Conservation (phyloP, 257 asterid genomes). For the Perilla frutescens region DNA sequence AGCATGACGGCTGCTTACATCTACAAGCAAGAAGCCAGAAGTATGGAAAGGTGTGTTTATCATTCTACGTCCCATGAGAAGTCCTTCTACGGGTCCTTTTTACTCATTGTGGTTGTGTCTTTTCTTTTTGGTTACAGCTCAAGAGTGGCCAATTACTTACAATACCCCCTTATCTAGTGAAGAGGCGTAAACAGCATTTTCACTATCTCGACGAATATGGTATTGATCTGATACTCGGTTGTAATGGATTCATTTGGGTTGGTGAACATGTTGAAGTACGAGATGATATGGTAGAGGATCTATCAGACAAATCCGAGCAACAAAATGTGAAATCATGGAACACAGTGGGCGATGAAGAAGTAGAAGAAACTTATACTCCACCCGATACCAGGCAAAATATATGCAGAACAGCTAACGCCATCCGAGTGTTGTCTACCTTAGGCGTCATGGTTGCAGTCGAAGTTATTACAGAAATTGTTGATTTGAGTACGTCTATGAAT, state of each 20-base stretch:
- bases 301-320: slow-evolving; percentile 51
- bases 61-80: not conserved
- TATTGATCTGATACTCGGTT: slow-evolving; percentile 84
- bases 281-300: slow-evolving; percentile 71
- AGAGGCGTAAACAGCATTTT: slow-evolving; percentile 90
- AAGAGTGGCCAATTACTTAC: slow-evolving; percentile 80
- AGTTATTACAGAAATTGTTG: slow-evolving; percentile 54
- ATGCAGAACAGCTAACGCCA: slow-evolving; percentile 84
- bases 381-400: slow-evolving; percentile 66
- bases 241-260: slow-evolving; percentile 92
- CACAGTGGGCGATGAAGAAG: slow-evolving; percentile 37
- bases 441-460: slow-evolving; percentile 77
- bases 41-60: slow-evolving; percentile 81
- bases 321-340: slow-evolving; percentile 40
- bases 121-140: slow-evolving; percentile 55
- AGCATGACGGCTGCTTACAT: slow-evolving; percentile 90
- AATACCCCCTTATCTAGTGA: slow-evolving; percentile 81
- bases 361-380: slow-evolving; percentile 56
- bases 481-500: slow-evolving; percentile 57
- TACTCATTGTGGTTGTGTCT: not conserved
- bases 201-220: slow-evolving; percentile 78
- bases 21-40: slow-evolving; percentile 95
- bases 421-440: slow-evolving; percentile 69
- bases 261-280: slow-evolving; percentile 84
- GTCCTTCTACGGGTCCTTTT: not conserved